Conservation (phyloP, 1,139 yeast genomes). For the Yamadazyma epiphylla region DNA sequence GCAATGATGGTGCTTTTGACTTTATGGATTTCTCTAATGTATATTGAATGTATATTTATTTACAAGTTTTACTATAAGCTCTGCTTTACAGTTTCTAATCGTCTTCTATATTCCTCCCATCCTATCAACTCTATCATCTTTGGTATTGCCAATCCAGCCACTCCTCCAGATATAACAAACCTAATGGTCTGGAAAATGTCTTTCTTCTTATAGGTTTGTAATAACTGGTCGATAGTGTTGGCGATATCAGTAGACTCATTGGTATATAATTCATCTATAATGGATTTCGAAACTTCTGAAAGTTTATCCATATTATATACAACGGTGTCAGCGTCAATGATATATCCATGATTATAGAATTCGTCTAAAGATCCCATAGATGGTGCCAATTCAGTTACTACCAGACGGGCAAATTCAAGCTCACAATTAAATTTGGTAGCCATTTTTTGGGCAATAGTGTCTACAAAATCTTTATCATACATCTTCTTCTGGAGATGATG, state of each 20-base stretch:
- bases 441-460: background rate
- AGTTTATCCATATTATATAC: constrained; percentile 4
- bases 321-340: constrained; percentile 25
- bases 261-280: constrained; percentile 3
- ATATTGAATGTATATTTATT: background rate
- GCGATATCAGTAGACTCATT: background rate
- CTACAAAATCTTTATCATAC: constrained; percentile 17
- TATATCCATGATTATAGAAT: constrained; percentile 44
- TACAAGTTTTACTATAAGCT: background rate
- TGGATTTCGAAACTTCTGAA: constrained; percentile 6
- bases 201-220: constrained; percentile 25
- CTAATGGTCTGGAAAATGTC: constrained; percentile 60
- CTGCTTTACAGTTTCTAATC: constrained; percentile 23
- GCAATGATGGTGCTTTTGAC: constrained; percentile 13
- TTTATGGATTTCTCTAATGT: constrained; percentile 29
- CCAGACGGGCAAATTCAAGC: constrained; percentile 18
- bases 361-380: constrained; percentile 48
- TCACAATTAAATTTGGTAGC: background rate
- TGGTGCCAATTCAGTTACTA: constrained; percentile 31
- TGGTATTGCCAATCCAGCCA: constrained; percentile 69
- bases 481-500: constrained; percentile 32
- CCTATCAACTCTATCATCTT: constrained; percentile 58
- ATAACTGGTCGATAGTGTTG: constrained; percentile 17
- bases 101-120: constrained; percentile 28
- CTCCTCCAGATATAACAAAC: constrained; percentile 69